Conservation (phyloP, 352 stramenopile species). For the Peronospora destructor region DNA sequence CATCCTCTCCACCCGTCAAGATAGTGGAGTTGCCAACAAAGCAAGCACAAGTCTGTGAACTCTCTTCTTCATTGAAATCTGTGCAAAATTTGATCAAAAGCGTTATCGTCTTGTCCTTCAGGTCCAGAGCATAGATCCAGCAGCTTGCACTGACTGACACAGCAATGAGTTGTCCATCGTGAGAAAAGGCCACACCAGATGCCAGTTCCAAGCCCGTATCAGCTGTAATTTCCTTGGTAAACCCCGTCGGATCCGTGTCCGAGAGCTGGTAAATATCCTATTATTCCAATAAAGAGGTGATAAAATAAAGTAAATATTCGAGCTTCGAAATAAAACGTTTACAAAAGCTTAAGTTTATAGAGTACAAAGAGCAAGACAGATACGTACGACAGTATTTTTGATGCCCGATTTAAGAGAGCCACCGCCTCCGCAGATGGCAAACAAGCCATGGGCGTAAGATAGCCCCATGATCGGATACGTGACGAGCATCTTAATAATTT, state of each 20-base stretch:
- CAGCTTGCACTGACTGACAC: constrained; percentile 69
- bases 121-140: constrained; percentile 70
- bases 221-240: constrained; percentile 57
- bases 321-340: neutral
- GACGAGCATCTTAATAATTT: constrained; percentile 44
- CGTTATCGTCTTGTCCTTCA: constrained; percentile 47
- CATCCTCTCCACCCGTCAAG: constrained; percentile 77
- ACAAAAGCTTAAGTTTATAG: too few species aligned
- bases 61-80: constrained; percentile 68
- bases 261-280: constrained; percentile 75
- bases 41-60: constrained; percentile 61
- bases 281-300: constrained; percentile 1
- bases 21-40: constrained; percentile 78
- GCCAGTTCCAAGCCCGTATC: constrained; percentile 68
- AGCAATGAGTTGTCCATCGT: constrained; percentile 63
- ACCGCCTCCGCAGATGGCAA: constrained; percentile 77
- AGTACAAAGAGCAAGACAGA: neutral
- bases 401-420: constrained; percentile 80
- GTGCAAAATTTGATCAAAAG: constrained; percentile 77
- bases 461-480: constrained; percentile 84
- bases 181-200: constrained; percentile 69
- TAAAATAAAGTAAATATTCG: constrained; percentile 5
- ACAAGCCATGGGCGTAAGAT: constrained; percentile 57
- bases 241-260: constrained; percentile 52
- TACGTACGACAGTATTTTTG: constrained; percentile 78